phyloP scores from a whole-genome alignment of 2,329 filamentous ascomycete genomes.

The Clonostachys rhizophaga region DNA sequence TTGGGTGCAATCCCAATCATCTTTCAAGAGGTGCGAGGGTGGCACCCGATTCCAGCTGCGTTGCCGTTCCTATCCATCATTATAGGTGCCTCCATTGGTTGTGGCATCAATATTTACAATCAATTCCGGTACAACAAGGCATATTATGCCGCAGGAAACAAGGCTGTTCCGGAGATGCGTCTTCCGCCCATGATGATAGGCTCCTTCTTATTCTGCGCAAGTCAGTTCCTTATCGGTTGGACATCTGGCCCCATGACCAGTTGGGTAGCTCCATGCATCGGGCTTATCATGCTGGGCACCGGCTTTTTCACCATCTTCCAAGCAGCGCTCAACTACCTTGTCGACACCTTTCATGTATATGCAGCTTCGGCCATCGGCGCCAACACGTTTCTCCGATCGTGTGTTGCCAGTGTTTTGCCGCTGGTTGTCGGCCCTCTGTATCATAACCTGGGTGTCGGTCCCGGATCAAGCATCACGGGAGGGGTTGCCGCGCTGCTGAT shows the following conservation, averaged over 20 bases:
- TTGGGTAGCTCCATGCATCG: conserved; percentile 52
- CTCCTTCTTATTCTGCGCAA: conserved; percentile 45
- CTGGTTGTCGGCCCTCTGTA: conserved; percentile 65
- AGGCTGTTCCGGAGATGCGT: conserved; percentile 48
- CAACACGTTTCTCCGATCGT: conserved; percentile 57
- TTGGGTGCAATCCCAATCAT: conserved; percentile 51
- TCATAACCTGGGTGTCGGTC: conserved; percentile 58
- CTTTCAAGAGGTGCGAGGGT: conserved; percentile 58
- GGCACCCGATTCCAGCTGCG: conserved; percentile 48
- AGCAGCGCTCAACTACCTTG: conserved; percentile 55
- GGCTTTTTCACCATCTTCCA: conserved; percentile 44
- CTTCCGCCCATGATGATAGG: conserved; percentile 48
- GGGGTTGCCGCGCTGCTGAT: conserved; percentile 47
- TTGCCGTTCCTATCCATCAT: conserved; percentile 62
- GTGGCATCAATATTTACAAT: conserved; percentile 56
- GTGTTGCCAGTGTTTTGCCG: conserved; percentile 69
- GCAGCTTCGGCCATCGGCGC: conserved; percentile 53
- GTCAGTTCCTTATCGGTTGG: conserved; percentile 57
- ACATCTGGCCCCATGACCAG: conserved; percentile 50
- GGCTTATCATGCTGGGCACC: conserved; percentile 40
- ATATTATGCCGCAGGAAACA: conserved; percentile 44
- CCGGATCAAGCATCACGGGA: conserved; percentile 59
- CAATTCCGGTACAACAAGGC: conserved; percentile 58
- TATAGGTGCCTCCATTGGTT: conserved; percentile 56
- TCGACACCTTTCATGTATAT: conserved; percentile 50